phyloP scores from a whole-genome alignment of 2,329 filamentous ascomycete species.

The Nannizziopsis arthrosporioides region DNA sequence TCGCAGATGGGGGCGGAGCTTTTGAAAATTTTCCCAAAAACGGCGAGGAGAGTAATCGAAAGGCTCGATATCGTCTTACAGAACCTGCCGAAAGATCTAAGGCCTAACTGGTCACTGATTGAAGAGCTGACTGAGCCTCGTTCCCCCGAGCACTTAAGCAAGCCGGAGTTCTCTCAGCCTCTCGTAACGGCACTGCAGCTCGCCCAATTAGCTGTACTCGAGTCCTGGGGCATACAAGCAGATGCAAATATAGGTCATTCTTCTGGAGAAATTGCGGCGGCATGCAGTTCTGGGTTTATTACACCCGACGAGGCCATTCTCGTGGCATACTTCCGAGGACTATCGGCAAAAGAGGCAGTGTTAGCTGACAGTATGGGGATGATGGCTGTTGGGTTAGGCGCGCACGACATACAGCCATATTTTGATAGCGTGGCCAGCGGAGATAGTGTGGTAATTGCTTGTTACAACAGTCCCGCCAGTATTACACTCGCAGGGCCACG shows the following conservation, averaged over 20 bases:
- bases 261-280: constrained; percentile 21
- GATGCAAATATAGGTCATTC: constrained; percentile 17
- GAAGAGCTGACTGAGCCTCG: background rate
- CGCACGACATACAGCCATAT: background rate
- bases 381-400: constrained; percentile 10
- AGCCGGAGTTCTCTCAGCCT: constrained; percentile 17
- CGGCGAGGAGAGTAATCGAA: background rate
- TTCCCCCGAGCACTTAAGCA: background rate
- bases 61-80: background rate
- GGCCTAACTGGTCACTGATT: background rate
- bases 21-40: constrained; percentile 17
- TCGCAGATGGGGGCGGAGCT: constrained; percentile 1
- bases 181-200: constrained; percentile 19
- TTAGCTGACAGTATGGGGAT: constrained; percentile 7
- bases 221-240: constrained; percentile 14
- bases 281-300: constrained; percentile 16
- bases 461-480: constrained; percentile 31
- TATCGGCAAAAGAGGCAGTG: constrained; percentile 2
- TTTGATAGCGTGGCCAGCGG: background rate
- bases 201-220: constrained; percentile 17
- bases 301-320: constrained; percentile 10
- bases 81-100: background rate
- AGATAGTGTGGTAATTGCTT: constrained; percentile 22
- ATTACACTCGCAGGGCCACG: constrained; percentile 37
- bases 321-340: constrained; percentile 15